Evolutionary conservation across 1,284 basidiomycete species (phyloP).

Genomic region (Albatrellus sp.): DNA sequence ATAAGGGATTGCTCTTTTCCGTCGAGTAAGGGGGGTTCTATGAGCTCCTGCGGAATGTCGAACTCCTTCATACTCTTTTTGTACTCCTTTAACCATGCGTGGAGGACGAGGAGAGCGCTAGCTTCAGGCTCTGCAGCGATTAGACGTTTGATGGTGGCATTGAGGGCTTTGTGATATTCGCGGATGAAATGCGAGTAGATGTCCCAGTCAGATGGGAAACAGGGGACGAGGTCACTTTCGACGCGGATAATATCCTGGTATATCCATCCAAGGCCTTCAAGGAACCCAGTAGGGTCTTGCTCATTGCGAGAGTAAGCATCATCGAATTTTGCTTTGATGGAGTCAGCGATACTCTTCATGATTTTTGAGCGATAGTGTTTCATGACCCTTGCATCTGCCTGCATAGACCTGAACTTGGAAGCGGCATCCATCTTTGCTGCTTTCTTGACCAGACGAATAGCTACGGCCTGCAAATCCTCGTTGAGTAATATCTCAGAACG

Average conservation of each 20-base stretch:
- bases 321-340: constrained; percentile 68
- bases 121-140: constrained; percentile 77
- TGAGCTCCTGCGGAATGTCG: constrained; percentile 65
- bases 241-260: constrained; percentile 92
- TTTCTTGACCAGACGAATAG: constrained; percentile 89
- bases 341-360: constrained; percentile 68
- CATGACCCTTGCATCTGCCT: constrained; percentile 86
- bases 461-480: constrained; percentile 53
- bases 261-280: constrained; percentile 80
- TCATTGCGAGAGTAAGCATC: constrained; percentile 53
- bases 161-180: constrained; percentile 87
- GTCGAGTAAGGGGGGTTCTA: constrained; percentile 85
- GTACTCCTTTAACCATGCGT: constrained; percentile 94
- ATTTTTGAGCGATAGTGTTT: constrained; percentile 95
- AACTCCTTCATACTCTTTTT: constrained; percentile 92
- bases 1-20: constrained; percentile 90
- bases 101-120: constrained; percentile 73
- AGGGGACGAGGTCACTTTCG: constrained; percentile 76
- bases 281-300: constrained; percentile 59
- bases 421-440: constrained; percentile 82
- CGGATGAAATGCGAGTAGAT: constrained; percentile 78
- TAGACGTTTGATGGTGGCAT: constrained; percentile 63
- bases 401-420: constrained; percentile 83
- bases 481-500: background rate
- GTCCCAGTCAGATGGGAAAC: constrained; percentile 90